Evolutionary conservation across 23 red algal genomes (phyloP).

Genomic region (Gracilaria gracilis): DNA sequence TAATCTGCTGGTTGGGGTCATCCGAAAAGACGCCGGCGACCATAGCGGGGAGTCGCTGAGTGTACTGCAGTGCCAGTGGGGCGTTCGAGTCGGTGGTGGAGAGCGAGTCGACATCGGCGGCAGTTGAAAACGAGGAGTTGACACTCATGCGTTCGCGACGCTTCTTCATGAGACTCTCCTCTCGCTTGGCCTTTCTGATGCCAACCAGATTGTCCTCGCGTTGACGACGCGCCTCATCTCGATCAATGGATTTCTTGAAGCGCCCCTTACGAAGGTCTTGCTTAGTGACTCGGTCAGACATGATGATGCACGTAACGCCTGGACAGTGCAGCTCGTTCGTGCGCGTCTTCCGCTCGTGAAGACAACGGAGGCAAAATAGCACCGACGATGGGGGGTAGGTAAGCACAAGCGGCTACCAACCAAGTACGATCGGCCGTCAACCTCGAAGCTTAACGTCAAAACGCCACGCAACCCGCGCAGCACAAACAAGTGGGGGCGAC

Average conservation of each 20-base stretch:
- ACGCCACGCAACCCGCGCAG: background rate
- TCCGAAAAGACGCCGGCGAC: slow-evolving; percentile 75
- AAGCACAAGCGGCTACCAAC: background rate
- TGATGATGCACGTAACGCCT: background rate
- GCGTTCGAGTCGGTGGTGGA: slow-evolving; percentile 56
- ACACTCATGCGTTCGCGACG: slow-evolving; percentile 79
- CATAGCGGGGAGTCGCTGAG: slow-evolving; percentile 71
- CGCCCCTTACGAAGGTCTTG: slow-evolving; percentile 74
- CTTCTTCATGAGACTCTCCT: slow-evolving; percentile 99
- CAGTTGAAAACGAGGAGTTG: background rate
- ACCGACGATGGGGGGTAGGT: background rate
- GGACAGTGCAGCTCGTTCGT: background rate
- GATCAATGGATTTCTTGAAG: slow-evolving; percentile 95
- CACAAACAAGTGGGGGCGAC: no score
- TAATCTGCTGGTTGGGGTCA: slow-evolving; percentile 70
- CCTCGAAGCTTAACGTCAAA: background rate
- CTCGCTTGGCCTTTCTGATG: slow-evolving; percentile 94
- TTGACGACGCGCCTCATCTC: slow-evolving; percentile 88
- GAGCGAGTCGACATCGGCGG: slow-evolving; percentile 20
- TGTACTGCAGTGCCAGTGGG: slow-evolving; percentile 11
- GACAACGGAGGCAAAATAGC: background rate
- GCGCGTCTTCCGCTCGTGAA: no score
- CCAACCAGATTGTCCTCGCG: slow-evolving; percentile 93
- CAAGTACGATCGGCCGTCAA: slow-evolving; percentile 1
- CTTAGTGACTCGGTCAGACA: slow-evolving; percentile 79